These are phyloP conservation scores for Yarrowia phangngaensis DNA, from an alignment of 805 yeast genomes.

Conservation along the genomic window DNA sequence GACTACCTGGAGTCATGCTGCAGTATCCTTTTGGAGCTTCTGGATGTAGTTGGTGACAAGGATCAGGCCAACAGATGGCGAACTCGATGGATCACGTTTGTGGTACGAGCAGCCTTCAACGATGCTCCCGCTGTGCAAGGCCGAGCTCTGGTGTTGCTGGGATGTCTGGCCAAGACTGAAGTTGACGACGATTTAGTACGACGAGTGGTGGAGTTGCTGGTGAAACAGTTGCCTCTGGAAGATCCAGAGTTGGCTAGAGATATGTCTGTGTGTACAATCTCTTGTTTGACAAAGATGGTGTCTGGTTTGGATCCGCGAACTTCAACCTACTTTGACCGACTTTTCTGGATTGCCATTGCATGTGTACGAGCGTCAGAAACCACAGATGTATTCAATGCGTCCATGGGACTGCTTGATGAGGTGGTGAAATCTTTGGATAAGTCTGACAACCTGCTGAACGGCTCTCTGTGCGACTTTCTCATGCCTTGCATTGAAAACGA, in stretches of 20 bases:
- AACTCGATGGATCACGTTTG: constrained; percentile 32
- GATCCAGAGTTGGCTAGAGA: constrained; percentile 40
- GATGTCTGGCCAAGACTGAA: constrained; percentile 62
- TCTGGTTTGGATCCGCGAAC: constrained; percentile 50
- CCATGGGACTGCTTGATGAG: constrained; percentile 30
- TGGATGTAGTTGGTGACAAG: constrained; percentile 30
- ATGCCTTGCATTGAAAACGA: constrained; percentile 27
- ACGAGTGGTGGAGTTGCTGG: constrained; percentile 36
- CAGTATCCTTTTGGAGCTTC: constrained; percentile 31
- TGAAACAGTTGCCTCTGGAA: constrained; percentile 27
- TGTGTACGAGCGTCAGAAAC: constrained; percentile 22
- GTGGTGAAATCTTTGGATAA: constrained; percentile 31
- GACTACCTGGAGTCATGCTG: constrained; percentile 32
- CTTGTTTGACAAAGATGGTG: constrained; percentile 48
- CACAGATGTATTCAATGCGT: constrained; percentile 31
- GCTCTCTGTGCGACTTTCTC: constrained; percentile 28
- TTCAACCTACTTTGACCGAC: constrained; percentile 43
- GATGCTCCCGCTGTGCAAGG: constrained; percentile 47
- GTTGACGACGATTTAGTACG: constrained; percentile 54
- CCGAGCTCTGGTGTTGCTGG: constrained; percentile 56
- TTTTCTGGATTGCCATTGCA: constrained; percentile 47
- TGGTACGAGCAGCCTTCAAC: constrained; percentile 38
- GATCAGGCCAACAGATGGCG: constrained; percentile 34
- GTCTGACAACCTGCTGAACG: constrained; percentile 31
- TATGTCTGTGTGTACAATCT: constrained; percentile 42